Evolutionary conservation across 768 basidiomycete genomes (phyloP), one percentile per base, ranked within the genome.

Genomic region (Kwoniella dejecticola): DNA sequence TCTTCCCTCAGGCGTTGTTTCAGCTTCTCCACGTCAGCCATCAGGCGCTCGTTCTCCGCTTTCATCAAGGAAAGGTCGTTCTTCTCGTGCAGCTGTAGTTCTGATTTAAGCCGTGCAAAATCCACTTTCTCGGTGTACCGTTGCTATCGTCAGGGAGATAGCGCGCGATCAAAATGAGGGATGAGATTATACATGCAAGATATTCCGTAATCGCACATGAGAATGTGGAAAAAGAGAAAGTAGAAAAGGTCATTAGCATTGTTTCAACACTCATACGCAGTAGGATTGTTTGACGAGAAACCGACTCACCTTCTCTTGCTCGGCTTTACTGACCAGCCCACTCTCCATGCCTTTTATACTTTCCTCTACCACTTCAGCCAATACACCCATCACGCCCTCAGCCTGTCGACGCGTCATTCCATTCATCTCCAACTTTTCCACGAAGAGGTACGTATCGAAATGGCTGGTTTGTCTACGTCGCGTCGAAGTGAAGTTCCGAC

Each of bases 301-400:
- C n/a, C n/a, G n/a, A 76, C 83, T 36, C 52, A 89, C 94, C 86
- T 97, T 97, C 80, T 97, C 95, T 76, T 96, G 92, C 68, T 96
- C 91, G 0, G 91, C 87, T 78, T 91, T 92, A 4, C 90, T 92
- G 62, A 98, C 95, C 88, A 98, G 89, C 70, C 91, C 92, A 68
- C 86, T 87, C 38, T 91, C 90, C 91, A 99, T 93, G 74, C 93
- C 95, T 63, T 88, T 85, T 40, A 97, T 88, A 75, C 91, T 93
- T 82, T 99, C 96, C 79, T 96, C 91, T 38, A 99, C 92, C 63
- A 98, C 94, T 70, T 93, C 91, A 12, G 92, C 90, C 85, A 99
- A 89, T 7, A 94, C 91, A 46, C 87, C 84, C 93, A 98, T 96
- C 75, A 99, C 89, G 2, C 96, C 95, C 77, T 97, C 92, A 0